Conservation (phyloP, 1,139 yeast genomes). For the Blastobotrys niveus region DNA sequence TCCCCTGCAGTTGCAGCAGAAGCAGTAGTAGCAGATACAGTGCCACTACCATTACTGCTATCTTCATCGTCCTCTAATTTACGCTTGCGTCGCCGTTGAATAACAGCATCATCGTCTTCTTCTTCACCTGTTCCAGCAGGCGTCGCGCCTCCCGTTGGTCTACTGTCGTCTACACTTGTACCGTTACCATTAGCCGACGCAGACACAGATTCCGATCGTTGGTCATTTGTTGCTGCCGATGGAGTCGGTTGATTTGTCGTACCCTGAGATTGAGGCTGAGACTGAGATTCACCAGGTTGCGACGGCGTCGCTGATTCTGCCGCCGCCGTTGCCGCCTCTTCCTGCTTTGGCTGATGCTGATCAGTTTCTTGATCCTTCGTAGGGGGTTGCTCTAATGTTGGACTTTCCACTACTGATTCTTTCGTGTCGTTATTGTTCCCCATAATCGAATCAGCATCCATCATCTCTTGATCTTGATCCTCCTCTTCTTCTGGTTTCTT, state of each 20-base stretch:
- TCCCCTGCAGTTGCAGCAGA: constrained; percentile 2
- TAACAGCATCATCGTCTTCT: constrained; percentile 4
- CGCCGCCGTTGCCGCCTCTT: background rate
- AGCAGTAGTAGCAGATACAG: too few relatives aligned
- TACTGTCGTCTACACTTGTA: background rate
- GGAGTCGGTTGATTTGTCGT: background rate
- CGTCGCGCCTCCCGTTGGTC: background rate
- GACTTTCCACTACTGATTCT: too few relatives aligned
- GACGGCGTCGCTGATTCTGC: too few relatives aligned
- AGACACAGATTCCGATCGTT: background rate
- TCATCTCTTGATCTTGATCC: constrained; percentile 10
- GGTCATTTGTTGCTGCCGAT: background rate
- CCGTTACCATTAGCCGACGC: background rate
- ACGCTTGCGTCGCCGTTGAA: constrained; percentile 8
- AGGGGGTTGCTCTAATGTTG: too few relatives aligned
- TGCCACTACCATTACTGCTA: constrained; percentile 1
- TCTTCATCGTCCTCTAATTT: constrained; percentile 9
- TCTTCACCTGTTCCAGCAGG: background rate
- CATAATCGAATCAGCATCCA: constrained; percentile 6
- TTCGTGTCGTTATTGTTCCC: too few relatives aligned
- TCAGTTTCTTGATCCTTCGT: background rate
- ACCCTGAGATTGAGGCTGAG: too few relatives aligned
- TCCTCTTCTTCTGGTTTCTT: background rate
- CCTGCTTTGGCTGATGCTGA: background rate
- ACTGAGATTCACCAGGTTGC: too few relatives aligned